Conservation (phyloP, 2,329 filamentous ascomycete species). For the Talaromyces sp. region DNA sequence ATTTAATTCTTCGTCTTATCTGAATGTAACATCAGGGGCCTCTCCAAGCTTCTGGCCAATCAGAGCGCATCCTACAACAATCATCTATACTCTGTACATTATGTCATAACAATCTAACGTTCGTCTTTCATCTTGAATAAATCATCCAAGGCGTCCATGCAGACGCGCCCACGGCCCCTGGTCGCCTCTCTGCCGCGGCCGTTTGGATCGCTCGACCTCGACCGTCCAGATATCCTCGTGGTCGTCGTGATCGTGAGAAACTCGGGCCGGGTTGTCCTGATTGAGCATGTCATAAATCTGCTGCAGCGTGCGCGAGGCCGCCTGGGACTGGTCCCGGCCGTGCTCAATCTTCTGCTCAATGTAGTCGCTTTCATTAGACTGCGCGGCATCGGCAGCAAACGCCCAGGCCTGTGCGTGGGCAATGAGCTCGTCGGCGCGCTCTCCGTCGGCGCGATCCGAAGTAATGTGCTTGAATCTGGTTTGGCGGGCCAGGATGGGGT, state of each 20-base stretch:
- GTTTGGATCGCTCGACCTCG: slow-evolving; percentile 20
- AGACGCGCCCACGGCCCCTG: slow-evolving; percentile 33
- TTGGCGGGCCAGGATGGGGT: slow-evolving; percentile 31
- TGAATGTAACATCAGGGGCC: neutral
- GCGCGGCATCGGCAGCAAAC: slow-evolving; percentile 33
- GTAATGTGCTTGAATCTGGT: slow-evolving; percentile 30
- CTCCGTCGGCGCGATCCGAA: slow-evolving; percentile 13
- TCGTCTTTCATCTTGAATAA: neutral
- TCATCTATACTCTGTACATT: neutral
- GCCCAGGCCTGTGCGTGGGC: slow-evolving; percentile 34
- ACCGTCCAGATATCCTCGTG: slow-evolving; percentile 27
- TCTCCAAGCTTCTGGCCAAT: neutral
- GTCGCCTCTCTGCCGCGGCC: slow-evolving; percentile 15
- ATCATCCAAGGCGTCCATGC: slow-evolving; percentile 25
- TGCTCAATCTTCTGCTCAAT: slow-evolving; percentile 27
- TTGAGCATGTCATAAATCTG: slow-evolving; percentile 29
- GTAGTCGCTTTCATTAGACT: slow-evolving; percentile 24
- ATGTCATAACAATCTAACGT: too few relatives aligned
- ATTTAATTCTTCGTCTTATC: neutral
- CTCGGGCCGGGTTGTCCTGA: slow-evolving; percentile 26
- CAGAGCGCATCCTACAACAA: neutral
- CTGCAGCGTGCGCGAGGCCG: slow-evolving; percentile 23
- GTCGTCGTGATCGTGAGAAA: slow-evolving; percentile 12
- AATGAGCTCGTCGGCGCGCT: slow-evolving; percentile 24
- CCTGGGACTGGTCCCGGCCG: slow-evolving; percentile 25